Percentiles rank a stretch among this genome's conserved stretches.
Conservation (phyloP, 179 eudicot species). For the Carnegiea gigantea region DNA sequence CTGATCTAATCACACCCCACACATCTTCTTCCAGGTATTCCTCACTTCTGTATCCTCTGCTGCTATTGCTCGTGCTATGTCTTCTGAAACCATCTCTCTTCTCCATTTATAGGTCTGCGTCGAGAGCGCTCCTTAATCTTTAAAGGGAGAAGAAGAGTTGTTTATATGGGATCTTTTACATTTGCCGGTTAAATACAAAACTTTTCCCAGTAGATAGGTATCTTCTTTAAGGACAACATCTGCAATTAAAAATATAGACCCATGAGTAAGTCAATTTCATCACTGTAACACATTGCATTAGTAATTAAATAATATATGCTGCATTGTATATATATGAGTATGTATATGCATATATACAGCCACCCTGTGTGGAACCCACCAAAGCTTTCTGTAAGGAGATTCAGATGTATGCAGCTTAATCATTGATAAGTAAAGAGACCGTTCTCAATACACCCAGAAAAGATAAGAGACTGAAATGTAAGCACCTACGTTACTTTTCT, state of each 20-base stretch:
- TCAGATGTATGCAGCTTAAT: not conserved
- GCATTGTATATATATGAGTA: not conserved
- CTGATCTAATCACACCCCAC: conserved; percentile 41
- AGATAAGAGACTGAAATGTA: not conserved
- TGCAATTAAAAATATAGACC: conserved; percentile 16
- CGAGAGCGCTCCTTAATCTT: not conserved
- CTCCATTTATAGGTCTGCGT: conserved; percentile 34
- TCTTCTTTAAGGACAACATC: conserved; percentile 21
- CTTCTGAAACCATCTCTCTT: conserved; percentile 33
- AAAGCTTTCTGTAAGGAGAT: not conserved
- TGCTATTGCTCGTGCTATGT: conserved; percentile 1
- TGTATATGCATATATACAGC: not conserved
- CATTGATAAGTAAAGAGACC: not conserved
- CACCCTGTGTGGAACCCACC: not conserved
- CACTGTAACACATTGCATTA: not conserved
- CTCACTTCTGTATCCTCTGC: conserved; percentile 33
- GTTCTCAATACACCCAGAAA: not conserved
- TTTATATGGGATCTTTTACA: not conserved
- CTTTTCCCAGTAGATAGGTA: not conserved
- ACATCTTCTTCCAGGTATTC: conserved; percentile 68
- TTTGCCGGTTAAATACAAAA: conserved; percentile 2
- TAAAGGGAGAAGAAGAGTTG: not conserved
- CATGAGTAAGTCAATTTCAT: conserved; percentile 19
- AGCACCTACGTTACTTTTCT: not conserved
- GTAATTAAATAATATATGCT: not conserved